Evolutionary conservation across 331 rosid species (phyloP).

Genomic region (Rhamnella rubrinervis): DNA sequence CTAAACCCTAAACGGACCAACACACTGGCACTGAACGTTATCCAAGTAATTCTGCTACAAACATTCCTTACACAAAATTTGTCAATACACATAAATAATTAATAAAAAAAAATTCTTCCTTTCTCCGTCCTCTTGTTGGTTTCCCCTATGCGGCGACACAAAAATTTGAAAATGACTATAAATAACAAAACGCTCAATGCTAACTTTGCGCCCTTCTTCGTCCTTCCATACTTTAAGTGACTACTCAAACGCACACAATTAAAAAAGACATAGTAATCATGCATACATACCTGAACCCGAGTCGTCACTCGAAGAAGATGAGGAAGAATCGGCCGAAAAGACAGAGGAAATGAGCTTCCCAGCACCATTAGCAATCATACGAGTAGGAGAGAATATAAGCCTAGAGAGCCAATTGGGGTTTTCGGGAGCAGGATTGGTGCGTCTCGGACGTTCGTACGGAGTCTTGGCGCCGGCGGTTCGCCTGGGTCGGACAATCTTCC

Average conservation of each 20-base stretch:
- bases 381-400: constrained; percentile 68
- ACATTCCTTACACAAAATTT: background rate
- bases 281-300: constrained; percentile 26
- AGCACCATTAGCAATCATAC: constrained; percentile 63
- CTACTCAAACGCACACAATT: background rate
- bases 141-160: background rate
- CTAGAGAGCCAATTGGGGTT: constrained; percentile 84
- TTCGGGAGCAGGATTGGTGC: constrained; percentile 17
- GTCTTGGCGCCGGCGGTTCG: constrained; percentile 45
- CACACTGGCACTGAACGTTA: background rate
- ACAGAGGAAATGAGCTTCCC: constrained; percentile 68
- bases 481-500: constrained; percentile 67
- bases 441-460: constrained; percentile 72
- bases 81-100: background rate
- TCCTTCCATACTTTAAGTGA: background rate
- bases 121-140: no score
- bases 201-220: background rate
- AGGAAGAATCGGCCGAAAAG: constrained; percentile 50
- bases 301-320: constrained; percentile 41
- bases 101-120: background rate
- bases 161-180: background rate
- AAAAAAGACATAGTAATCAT: background rate
- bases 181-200: background rate
- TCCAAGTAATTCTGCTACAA: background rate
- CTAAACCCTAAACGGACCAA: background rate